Percentiles rank a stretch among this genome's conserved stretches.
These are phyloP conservation scores for Posidonia australis DNA, from an alignment of 106 monocot genomes.

Conservation along the genomic window DNA sequence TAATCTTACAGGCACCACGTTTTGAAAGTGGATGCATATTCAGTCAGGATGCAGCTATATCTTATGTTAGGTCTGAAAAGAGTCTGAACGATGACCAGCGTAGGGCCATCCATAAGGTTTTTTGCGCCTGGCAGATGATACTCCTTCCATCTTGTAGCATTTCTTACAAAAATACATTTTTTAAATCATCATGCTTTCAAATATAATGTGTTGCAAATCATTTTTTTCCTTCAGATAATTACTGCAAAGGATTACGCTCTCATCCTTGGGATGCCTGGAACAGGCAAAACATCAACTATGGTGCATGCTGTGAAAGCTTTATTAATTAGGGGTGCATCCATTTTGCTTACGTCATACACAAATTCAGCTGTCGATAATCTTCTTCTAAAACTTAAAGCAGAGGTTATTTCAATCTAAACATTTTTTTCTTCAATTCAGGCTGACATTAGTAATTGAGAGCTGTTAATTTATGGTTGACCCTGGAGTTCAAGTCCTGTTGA, in stretches of 20 bases:
- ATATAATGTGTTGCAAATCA: neutral
- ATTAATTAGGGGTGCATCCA: conserved; percentile 69
- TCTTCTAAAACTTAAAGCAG: conserved; percentile 85
- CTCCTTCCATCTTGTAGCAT: neutral
- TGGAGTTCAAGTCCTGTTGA: too few species aligned
- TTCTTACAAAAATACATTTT: too few species aligned
- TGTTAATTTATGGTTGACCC: too few species aligned
- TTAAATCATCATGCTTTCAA: neutral
- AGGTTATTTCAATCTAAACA: conserved; percentile 26
- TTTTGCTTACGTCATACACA: conserved; percentile 95
- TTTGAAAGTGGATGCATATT: conserved; percentile 80
- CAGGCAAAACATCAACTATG: conserved; percentile 99
- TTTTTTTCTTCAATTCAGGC: too few species aligned
- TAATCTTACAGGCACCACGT: conserved; percentile 51
- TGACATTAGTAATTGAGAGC: too few species aligned
- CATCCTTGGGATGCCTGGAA: conserved; percentile 97
- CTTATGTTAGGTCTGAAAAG: conserved; percentile 58
- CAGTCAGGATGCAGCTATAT: conserved; percentile 89
- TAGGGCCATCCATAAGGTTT: conserved; percentile 78
- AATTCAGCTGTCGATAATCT: conserved; percentile 97
- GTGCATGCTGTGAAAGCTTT: conserved; percentile 98
- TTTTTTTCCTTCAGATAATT: conserved; percentile 51
- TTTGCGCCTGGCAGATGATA: neutral
- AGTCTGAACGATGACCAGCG: conserved; percentile 80
- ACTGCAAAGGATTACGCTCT: conserved; percentile 93